These are phyloP conservation scores for Neurospora africana DNA, from an alignment of 495 filamentous ascomycete species.

Conservation along the genomic window DNA sequence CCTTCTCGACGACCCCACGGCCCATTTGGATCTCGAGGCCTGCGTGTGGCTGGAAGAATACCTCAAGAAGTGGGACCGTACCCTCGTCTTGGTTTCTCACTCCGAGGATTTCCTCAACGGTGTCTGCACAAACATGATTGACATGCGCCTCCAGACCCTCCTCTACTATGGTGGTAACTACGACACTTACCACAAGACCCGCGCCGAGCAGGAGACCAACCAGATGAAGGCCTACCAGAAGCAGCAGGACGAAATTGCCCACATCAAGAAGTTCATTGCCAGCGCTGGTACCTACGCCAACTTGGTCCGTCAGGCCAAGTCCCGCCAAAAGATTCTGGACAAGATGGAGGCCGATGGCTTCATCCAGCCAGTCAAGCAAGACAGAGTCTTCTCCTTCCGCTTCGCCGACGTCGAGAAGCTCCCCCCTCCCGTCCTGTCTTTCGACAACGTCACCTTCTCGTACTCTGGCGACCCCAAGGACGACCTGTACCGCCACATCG, in stretches of 20 bases:
- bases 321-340: slow-evolving; percentile 98
- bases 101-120: slow-evolving; percentile 98
- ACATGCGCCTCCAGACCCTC: slow-evolving; percentile 85
- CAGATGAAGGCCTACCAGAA: slow-evolving; percentile 98
- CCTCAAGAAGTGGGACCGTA: slow-evolving; percentile 98
- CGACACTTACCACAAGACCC: slow-evolving; percentile 95
- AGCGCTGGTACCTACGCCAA: slow-evolving; percentile 99
- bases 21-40: slow-evolving; percentile 98
- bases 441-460: slow-evolving; percentile 95
- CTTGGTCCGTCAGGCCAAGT: slow-evolving; percentile 96
- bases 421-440: slow-evolving; percentile 88
- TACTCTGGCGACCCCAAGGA: slow-evolving; percentile 85
- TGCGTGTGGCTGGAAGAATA: slow-evolving; percentile 99
- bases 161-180: slow-evolving; percentile 99
- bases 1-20: slow-evolving; percentile 94
- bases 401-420: slow-evolving; percentile 98
- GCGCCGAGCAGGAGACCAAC: slow-evolving; percentile 89
- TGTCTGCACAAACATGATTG: slow-evolving; percentile 97
- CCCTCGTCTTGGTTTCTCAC: slow-evolving; percentile 94
- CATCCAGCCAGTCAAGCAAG: slow-evolving; percentile 77
- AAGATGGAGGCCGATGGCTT: slow-evolving; percentile 99
- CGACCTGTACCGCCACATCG: slow-evolving; percentile 89
- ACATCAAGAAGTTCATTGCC: slow-evolving; percentile 99
- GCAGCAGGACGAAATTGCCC: slow-evolving; percentile 96
- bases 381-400: slow-evolving; percentile 94